Evolutionary conservation across 192 early-diverging fungal species (phyloP).

Genomic region (Entrophospora sp.): DNA sequence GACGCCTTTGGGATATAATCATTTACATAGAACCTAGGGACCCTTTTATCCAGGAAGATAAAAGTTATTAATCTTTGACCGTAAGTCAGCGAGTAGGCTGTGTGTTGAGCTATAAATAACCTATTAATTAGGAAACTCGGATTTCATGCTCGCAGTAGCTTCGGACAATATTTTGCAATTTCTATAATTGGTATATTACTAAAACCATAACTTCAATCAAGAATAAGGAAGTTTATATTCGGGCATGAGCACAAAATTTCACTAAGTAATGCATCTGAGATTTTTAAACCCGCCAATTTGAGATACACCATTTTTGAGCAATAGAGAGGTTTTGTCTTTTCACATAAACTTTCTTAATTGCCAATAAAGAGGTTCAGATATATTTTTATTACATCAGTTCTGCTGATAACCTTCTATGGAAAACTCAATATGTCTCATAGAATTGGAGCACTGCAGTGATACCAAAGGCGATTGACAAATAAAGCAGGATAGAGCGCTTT

Average conservation of each 20-base stretch:
- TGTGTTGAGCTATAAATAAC: too few relatives aligned
- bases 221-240: not conserved
- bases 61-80: too few relatives aligned
- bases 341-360: not conserved
- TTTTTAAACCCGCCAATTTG: not conserved
- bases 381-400: not conserved
- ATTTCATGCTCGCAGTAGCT: too few relatives aligned
- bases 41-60: too few relatives aligned
- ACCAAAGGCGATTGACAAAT: too few relatives aligned
- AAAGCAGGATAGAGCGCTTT: not conserved
- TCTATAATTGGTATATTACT: too few relatives aligned
- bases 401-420: conserved; percentile 3
- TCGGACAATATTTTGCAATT: too few relatives aligned
- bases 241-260: not conserved
- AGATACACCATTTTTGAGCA: conserved; percentile 7
- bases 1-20: too few relatives aligned
- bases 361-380: not conserved
- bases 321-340: conserved; percentile 2
- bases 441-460: conserved; percentile 1
- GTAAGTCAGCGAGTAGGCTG: too few relatives aligned
- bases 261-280: not conserved
- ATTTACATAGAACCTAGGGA: too few relatives aligned
- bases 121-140: too few relatives aligned
- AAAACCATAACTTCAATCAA: too few relatives aligned
- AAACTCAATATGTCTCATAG: not conserved